Evolutionary conservation across 345 rosid species (phyloP).

Genomic region (Moringa oleifera): DNA sequence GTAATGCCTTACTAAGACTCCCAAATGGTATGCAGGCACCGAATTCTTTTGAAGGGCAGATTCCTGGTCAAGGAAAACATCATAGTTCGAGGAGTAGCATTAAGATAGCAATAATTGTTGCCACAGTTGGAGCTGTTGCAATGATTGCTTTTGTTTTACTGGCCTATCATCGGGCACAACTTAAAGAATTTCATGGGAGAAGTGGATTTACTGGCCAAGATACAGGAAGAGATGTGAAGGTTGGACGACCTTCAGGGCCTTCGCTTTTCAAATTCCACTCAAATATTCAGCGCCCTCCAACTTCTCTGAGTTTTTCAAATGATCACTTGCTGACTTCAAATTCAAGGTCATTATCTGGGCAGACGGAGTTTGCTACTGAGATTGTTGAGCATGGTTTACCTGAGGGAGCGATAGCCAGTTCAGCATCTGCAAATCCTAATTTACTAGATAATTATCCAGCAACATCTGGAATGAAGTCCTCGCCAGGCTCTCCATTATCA

Average conservation of each 20-base stretch:
- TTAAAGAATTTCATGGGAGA: slow-evolving; percentile 56
- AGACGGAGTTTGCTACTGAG: slow-evolving; percentile 45
- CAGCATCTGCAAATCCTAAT: slow-evolving; percentile 42
- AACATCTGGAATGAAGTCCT: slow-evolving; percentile 67
- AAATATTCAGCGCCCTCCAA: slow-evolving; percentile 44
- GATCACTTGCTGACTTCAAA: slow-evolving; percentile 83
- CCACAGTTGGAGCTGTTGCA: slow-evolving; percentile 59
- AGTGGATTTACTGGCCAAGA: slow-evolving; percentile 39
- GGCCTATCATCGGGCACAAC: slow-evolving; percentile 62
- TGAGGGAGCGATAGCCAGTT: slow-evolving; percentile 25
- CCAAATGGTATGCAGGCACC: slow-evolving; percentile 24
- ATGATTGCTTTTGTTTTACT: slow-evolving; percentile 63
- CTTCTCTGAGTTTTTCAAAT: slow-evolving; percentile 80
- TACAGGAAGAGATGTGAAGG: slow-evolving; percentile 46
- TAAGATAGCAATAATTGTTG: slow-evolving; percentile 63
- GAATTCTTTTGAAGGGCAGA: slow-evolving; percentile 13
- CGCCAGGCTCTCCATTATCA: slow-evolving; percentile 70
- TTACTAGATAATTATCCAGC: slow-evolving; percentile 49
- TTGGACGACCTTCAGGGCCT: slow-evolving; percentile 51
- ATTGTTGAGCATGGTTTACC: slow-evolving; percentile 47
- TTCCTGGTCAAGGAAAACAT: slow-evolving; percentile 11
- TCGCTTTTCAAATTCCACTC: slow-evolving; percentile 64
- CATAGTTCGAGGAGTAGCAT: slow-evolving; percentile 40
- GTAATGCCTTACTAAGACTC: slow-evolving; percentile 46
- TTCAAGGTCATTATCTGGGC: slow-evolving; percentile 77